Base-by-base conservation (phyloP, 768 basidiomycete genomes). In the Russula virescens region DNA sequence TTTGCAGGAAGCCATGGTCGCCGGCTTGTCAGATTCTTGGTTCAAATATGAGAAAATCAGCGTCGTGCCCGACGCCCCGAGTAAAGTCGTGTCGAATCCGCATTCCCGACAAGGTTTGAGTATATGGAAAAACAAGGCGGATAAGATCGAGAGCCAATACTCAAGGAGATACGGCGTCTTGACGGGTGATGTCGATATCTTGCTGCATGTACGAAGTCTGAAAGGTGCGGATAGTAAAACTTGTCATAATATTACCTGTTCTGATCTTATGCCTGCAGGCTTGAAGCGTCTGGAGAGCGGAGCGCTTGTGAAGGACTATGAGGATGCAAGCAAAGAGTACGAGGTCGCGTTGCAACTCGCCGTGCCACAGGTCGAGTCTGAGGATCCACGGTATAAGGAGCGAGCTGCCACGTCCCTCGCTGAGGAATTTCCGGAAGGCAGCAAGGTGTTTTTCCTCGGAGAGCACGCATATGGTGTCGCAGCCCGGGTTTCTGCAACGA, bases 401-500 rank as follows among this genome's bases (percentile, higher is more conserved):
- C 83, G 84, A 68, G 85, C 83, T 10, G 83, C 97, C 0, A 89
- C 92, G 0, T 86, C 91, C 0, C 75, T 98, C 34, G 80, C 85
- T 0, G 87, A 93, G 57, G 97, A 98, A 71, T 98, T 92, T 75
- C 94, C 95, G 0, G 85, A 84, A 0, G 91, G 89, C 0, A 89
- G 85, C 72, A 91, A 88, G 71, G 90, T 98, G 31, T 97, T 99
- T 76, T 98, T 98, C 84, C 80, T 98, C 8, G 95, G 96, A 18
- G 88, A 91, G 70, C 87, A 93, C 71, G 93, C 91, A 0, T 99
- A 96, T 70, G 97, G 97, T n/a, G 87, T 91, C 3, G 93, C 96
- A 16, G 94, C 95, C 0, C 90, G 94, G 69, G 92, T 99, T 13
- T 81, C 84, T 43, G 81, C 76, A 0, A 91, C 93, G 0, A 82